Conservation (phyloP, 257 asterid genomes). For the Anisodus tanguticus region DNA sequence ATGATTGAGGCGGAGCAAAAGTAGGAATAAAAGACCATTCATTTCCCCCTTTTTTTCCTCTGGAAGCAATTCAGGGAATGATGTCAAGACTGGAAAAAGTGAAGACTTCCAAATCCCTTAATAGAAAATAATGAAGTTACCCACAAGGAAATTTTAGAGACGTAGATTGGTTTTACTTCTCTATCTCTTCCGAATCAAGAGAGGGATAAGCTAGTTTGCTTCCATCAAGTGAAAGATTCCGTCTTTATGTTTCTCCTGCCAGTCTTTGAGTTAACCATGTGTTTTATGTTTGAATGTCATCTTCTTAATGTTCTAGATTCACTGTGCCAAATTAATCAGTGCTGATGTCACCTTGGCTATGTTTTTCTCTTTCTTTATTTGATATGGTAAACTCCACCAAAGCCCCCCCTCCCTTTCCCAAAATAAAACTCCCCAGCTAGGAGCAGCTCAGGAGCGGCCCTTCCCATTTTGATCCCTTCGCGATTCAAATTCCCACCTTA, state of each 20-base stretch:
- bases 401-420: neutral
- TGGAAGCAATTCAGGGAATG: conserved; percentile 12
- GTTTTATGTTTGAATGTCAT: neutral
- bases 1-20: conserved; percentile 3
- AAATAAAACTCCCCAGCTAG: neutral
- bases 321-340: too few species aligned
- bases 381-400: neutral
- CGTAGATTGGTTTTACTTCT: neutral
- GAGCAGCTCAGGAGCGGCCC: neutral
- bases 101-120: neutral
- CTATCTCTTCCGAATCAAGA: neutral
- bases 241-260: neutral
- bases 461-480: neutral
- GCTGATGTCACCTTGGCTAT: too few species aligned
- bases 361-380: neutral
- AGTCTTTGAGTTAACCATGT: neutral
- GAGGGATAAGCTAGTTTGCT: neutral
- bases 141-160: neutral
- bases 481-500: neutral
- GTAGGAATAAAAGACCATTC: neutral
- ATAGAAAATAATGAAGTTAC: neutral
- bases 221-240: neutral
- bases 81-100: neutral
- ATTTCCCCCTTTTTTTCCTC: neutral
- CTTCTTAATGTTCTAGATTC: neutral